Evolutionary conservation across 352 stramenopile genomes (phyloP).

Genomic region (Plasmopara viticola): DNA sequence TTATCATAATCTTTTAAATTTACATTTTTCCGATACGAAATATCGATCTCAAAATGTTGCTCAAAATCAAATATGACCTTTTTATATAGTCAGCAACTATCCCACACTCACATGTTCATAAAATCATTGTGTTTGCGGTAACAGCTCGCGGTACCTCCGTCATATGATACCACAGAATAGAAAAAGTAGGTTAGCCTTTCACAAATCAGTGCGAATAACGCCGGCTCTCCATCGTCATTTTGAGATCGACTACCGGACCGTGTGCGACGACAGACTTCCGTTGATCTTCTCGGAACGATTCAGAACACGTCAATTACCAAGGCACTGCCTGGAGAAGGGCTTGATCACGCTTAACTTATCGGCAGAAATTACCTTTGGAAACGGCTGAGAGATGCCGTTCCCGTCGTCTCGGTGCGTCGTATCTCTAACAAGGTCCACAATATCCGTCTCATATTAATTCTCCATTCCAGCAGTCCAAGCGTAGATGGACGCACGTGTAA

Average conservation of each 20-base stretch:
- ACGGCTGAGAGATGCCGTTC: constrained; percentile 21
- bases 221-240: neutral
- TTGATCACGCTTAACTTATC: constrained; percentile 8
- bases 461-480: constrained; percentile 19
- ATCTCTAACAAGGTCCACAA: neutral
- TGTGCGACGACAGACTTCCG: constrained; percentile 1
- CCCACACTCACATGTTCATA: no score
- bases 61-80: no score
- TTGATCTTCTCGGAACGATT: constrained; percentile 8
- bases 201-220: constrained; percentile 13
- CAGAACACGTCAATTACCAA: constrained; percentile 3
- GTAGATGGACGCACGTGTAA: constrained; percentile 12
- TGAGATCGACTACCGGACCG: neutral
- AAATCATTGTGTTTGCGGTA: neutral
- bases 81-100: no score
- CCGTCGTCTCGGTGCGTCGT: constrained; percentile 25
- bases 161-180: no score
- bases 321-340: neutral
- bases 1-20: no score
- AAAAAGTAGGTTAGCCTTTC: constrained; percentile 6
- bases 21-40: no score
- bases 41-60: no score
- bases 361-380: constrained; percentile 3
- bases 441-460: neutral
- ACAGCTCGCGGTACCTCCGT: no score